These are phyloP conservation scores for Cyberlindnera veronae DNA, from an alignment of 805 yeast genomes.

Conservation along the genomic window DNA sequence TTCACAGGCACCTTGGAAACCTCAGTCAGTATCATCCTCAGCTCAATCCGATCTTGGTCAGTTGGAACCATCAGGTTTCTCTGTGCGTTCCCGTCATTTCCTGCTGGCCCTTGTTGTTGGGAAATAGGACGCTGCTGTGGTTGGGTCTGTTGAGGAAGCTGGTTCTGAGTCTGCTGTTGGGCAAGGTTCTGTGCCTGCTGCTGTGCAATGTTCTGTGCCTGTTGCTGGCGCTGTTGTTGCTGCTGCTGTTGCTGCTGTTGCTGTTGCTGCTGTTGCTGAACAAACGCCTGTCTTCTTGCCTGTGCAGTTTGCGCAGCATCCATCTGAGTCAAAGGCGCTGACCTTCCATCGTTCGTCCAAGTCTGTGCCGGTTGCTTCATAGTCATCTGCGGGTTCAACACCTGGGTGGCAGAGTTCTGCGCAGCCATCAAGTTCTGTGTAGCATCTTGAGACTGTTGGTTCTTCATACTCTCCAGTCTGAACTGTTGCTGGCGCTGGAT, in stretches of 20 bases:
- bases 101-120: slow-evolving; percentile 5
- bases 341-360: slow-evolving; percentile 2
- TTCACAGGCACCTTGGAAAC: slow-evolving; percentile 64
- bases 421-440: slow-evolving; percentile 1
- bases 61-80: slow-evolving; percentile 35
- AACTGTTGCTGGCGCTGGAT: slow-evolving; percentile 26
- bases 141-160: slow-evolving; percentile 8
- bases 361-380: slow-evolving; percentile 5
- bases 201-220: slow-evolving; percentile 8
- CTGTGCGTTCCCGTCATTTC: slow-evolving; percentile 1
- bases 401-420: neutral
- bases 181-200: slow-evolving; percentile 7
- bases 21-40: slow-evolving; percentile 64
- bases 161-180: slow-evolving; percentile 11
- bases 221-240: slow-evolving; percentile 21
- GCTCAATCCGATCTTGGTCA: slow-evolving; percentile 58
- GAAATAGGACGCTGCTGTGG: slow-evolving; percentile 11
- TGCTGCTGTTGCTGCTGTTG: slow-evolving; percentile 19
- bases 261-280: slow-evolving; percentile 15
- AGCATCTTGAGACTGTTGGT: slow-evolving; percentile 1
- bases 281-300: slow-evolving; percentile 12
- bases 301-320: slow-evolving; percentile 7
- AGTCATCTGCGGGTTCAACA: slow-evolving; percentile 1
- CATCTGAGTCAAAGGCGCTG: neutral
- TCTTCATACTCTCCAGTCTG: slow-evolving; percentile 11